These are phyloP conservation scores for Diaporthe sp. DNA, from an alignment of 2,329 filamentous ascomycete species.

Conservation along the genomic window DNA sequence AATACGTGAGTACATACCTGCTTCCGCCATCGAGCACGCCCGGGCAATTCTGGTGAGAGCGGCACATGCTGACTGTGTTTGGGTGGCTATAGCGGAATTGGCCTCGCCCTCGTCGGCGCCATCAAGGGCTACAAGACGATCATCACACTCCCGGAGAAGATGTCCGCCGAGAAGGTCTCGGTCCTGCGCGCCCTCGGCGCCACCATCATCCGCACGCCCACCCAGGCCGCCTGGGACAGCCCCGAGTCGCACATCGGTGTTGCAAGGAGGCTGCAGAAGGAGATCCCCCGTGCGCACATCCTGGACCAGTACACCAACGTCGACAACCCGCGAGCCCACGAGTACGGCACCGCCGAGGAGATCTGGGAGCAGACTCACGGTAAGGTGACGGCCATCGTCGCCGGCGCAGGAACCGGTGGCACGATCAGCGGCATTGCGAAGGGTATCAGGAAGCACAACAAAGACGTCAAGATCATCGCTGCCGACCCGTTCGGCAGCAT, in stretches of 20 bases:
- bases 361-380: slow-evolving; percentile 93
- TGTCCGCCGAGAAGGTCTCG: slow-evolving; percentile 98
- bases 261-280: slow-evolving; percentile 88
- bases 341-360: slow-evolving; percentile 94
- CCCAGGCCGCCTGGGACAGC: slow-evolving; percentile 92
- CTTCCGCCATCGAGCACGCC: slow-evolving; percentile 41
- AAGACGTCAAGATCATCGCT: slow-evolving; percentile 87
- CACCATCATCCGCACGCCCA: slow-evolving; percentile 97
- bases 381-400: slow-evolving; percentile 85
- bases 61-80: slow-evolving; percentile 46
- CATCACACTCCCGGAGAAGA: slow-evolving; percentile 98
- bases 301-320: slow-evolving; percentile 94
- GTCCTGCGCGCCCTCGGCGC: slow-evolving; percentile 94
- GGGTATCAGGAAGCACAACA: slow-evolving; percentile 89
- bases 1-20: slow-evolving; percentile 77
- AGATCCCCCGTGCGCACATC: slow-evolving; percentile 97
- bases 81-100: slow-evolving; percentile 75
- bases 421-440: slow-evolving; percentile 92
- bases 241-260: slow-evolving; percentile 98
- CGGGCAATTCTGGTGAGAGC: background rate
- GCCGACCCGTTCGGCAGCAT: slow-evolving; percentile 95
- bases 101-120: slow-evolving; percentile 91
- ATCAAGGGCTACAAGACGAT: slow-evolving; percentile 99
- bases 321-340: slow-evolving; percentile 94
- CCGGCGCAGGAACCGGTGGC: slow-evolving; percentile 94